Evolutionary conservation across 495 filamentous ascomycete species (phyloP).

Genomic region (Margaritispora aquatica): DNA sequence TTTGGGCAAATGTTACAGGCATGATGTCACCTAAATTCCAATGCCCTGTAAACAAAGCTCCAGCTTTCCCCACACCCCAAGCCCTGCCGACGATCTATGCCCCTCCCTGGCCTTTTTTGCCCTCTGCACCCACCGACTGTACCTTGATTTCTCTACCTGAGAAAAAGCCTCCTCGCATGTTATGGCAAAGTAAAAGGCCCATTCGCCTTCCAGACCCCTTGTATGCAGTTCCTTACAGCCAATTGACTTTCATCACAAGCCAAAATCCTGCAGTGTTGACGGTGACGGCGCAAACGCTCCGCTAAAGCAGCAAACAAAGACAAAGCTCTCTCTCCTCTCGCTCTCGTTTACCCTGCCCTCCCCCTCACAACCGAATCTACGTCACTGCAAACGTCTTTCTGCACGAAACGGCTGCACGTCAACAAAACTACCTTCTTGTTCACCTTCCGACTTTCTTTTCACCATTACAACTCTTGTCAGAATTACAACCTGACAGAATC

Average conservation of each 20-base stretch:
- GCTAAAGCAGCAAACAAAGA: neutral
- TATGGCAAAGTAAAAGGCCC: constrained; percentile 4
- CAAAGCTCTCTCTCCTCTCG: no score
- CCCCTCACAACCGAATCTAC: neutral
- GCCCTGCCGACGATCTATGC: neutral
- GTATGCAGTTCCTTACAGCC: neutral
- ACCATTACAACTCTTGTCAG: neutral
- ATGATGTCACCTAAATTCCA: neutral
- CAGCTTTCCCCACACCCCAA: neutral
- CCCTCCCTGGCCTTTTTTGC: neutral
- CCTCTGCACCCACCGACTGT: neutral
- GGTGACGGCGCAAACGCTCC: neutral
- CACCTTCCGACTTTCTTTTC: neutral
- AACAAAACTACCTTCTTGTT: neutral
- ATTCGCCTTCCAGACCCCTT: neutral
- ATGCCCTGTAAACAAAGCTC: neutral
- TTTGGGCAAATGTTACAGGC: neutral
- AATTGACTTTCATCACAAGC: neutral
- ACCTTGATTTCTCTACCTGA: constrained; percentile 1
- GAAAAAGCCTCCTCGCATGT: no score
- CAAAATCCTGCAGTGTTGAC: neutral
- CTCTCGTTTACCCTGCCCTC: no score
- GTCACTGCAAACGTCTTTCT: neutral
- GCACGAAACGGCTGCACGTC: neutral
- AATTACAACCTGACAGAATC: neutral